Conservation (phyloP, 768 basidiomycete genomes). For the Suillus decipiens region DNA sequence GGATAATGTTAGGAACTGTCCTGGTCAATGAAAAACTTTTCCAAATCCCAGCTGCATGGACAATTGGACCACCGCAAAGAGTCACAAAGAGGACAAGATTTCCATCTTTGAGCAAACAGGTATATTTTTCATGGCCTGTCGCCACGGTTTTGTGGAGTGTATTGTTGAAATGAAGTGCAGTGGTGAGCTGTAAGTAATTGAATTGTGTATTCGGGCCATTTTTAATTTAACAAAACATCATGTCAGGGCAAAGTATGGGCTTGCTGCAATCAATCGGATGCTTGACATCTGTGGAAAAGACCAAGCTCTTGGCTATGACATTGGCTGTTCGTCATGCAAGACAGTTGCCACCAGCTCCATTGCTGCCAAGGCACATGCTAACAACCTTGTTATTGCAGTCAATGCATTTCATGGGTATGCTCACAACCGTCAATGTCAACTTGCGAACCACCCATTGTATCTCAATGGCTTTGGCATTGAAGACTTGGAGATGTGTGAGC, state of each 20-base stretch:
- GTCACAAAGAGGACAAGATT: constrained; percentile 31
- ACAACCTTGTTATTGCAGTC: constrained; percentile 16
- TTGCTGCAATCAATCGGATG: constrained; percentile 21
- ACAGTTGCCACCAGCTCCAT: constrained; percentile 22
- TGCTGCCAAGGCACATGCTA: constrained; percentile 10
- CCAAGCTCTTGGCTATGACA: constrained; percentile 27
- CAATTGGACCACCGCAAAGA: constrained; percentile 35
- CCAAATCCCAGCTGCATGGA: constrained; percentile 23
- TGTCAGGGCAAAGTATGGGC: constrained; percentile 3
- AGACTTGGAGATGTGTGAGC: constrained; percentile 21
- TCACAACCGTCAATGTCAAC: constrained; percentile 22
- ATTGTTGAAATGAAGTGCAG: constrained; percentile 36
- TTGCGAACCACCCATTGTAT: constrained; percentile 17
- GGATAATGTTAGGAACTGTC: constrained; percentile 10
- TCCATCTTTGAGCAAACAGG: constrained; percentile 40
- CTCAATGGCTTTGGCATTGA: constrained; percentile 17
- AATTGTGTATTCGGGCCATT: constrained; percentile 2
- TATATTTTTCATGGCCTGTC: constrained; percentile 37
- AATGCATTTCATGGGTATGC: constrained; percentile 26
- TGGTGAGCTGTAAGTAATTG: constrained; percentile 37
- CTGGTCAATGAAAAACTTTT: neutral
- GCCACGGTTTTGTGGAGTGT: constrained; percentile 34
- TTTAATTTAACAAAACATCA: neutral
- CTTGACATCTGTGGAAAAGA: constrained; percentile 22
- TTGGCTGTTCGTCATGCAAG: constrained; percentile 28